Base-by-base conservation (phyloP, 768 basidiomycete genomes). In the Macrolepiota albuminosa region DNA sequence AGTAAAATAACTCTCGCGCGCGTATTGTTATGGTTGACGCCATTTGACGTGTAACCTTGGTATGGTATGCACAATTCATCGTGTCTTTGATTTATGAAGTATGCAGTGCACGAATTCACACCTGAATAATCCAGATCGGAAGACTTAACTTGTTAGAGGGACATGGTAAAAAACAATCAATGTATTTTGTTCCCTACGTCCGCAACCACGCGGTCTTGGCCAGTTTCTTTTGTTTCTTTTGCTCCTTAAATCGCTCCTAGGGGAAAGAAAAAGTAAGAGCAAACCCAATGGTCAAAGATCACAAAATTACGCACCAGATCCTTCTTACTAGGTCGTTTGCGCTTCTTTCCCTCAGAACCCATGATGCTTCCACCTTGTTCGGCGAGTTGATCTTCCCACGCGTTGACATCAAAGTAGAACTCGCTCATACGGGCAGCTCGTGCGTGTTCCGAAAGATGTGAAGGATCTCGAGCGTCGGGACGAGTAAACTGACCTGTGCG, bases 171-270 rank as follows among this genome's bases (percentile, higher is more conserved):
- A 8, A 26, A 46, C 24, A 45, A 36, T 24, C 6, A n/a, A 13
- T 42, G 40, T 31, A 42, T 18, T 42, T 13, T 42, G 29, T 42
- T 56, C 31, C 26, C 54, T 63, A 89, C 65, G 86, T 89, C 69
- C 91, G 84, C 66, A 93, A 70, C 91, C 91, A 93, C 9, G 91
- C 91, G 1, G 90, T 93, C 77, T 92, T 93, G 42, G 90, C 89
- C 9, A 92, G 84, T 75, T 93, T 93, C 78, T 93, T 93, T 68
- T 77, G 73, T 64, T 74, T 80, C 72, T 93, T 93, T 76, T 90
- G 87, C 69, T 92, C 89, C 69, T 88, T 90, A 71, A 88, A 93
- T 45, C 89, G 84, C 64, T 93, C 89, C 91, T 92, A 70, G 47
- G 64, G 54, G 24, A 21, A 60, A 24, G 16, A 34, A 56, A 67